Evolutionary conservation across 176 grass and related monocot genomes (phyloP), one percentile per base, ranked within the genome.

Genomic region (Zoysia pacifica): DNA sequence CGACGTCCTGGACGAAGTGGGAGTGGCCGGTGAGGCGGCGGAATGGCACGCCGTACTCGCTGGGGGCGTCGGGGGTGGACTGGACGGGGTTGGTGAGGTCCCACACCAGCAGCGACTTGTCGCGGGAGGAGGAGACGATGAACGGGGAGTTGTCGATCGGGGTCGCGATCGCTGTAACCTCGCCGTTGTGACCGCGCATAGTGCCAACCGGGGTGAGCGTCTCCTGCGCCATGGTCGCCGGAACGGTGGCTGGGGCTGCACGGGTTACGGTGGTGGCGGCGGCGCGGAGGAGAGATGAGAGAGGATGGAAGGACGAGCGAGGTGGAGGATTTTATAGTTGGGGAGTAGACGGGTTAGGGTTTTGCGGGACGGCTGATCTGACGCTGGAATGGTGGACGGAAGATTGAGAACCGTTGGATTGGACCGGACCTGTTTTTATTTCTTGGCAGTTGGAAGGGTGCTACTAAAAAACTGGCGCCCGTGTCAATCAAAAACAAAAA

Each of bases 1-100:
- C 87, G 50, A 96, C 93, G 76, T 96, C 93, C 90, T 85, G 78
- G 72, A 93, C 85, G 87, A 93, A 93, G 91, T 93, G 91, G 73
- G 82, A 87, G 81, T 93, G 91, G 14, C 91, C 91, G 20, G 91
- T 93, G 69, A 93, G 91, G 74, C 91, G 91, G 67, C 87, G 91
- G 62, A 66, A 64, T 51, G 87, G 73, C 3, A 81, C 67, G 61
- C 81, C 89, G 62, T 91, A 91, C 58, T 89, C 87, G n/a, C 58
- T 51, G 61, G 65, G 4, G 61, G 63, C 6, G 9, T 89, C 87
- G 35, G 28, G 43, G 11, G 20, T 62, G 66, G 77, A 42, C 15
- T 70, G 38, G 59, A 50, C n/a, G 11, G 85, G 85, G 71, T 91
- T 87, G 43, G 67, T 28, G 43, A 93, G 58, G 55, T 87, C 74